Evolutionary conservation across 2,329 filamentous ascomycete species (phyloP).

Genomic region (Chrysoporthe deuterocubensis): DNA sequence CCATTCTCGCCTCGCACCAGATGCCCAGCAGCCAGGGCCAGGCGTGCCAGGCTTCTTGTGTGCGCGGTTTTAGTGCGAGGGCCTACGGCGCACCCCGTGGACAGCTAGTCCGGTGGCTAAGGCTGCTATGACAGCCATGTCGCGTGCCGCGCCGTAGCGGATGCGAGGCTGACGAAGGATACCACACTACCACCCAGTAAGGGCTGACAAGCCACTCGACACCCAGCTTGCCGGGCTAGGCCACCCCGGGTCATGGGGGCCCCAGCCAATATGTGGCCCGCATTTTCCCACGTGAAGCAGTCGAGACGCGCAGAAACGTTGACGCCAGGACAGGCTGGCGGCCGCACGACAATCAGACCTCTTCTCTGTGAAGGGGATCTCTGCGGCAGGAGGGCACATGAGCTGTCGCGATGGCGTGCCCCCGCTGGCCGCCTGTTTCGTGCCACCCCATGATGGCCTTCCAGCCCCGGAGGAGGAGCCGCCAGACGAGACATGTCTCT

Average conservation of each 20-base stretch:
- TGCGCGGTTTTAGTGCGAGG: no score
- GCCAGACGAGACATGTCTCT: no score
- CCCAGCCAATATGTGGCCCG: conserved; percentile 10
- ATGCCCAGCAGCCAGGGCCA: no score
- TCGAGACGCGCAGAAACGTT: not conserved
- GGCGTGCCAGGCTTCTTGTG: no score
- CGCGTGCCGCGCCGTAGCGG: not conserved
- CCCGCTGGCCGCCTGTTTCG: not conserved
- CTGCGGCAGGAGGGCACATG: conserved; percentile 1
- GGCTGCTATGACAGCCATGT: no score
- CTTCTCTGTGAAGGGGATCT: no score
- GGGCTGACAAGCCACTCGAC: not conserved
- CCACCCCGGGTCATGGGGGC: not conserved
- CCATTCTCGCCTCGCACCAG: no score
- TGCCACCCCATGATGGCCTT: not conserved
- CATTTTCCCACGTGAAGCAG: conserved; percentile 7
- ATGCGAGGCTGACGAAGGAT: not conserved
- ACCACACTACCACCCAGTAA: not conserved
- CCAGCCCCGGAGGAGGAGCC: not conserved
- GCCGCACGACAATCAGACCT: not conserved
- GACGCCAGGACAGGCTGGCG: not conserved
- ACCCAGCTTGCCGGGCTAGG: no score
- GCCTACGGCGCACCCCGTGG: no score
- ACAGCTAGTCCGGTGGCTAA: no score
- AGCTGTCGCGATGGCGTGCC: conserved; percentile 1